Evolutionary conservation across 2,329 filamentous ascomycete species (phyloP), one percentile per base, ranked within the genome.

Genomic region (Trichoderma pleuroti): DNA sequence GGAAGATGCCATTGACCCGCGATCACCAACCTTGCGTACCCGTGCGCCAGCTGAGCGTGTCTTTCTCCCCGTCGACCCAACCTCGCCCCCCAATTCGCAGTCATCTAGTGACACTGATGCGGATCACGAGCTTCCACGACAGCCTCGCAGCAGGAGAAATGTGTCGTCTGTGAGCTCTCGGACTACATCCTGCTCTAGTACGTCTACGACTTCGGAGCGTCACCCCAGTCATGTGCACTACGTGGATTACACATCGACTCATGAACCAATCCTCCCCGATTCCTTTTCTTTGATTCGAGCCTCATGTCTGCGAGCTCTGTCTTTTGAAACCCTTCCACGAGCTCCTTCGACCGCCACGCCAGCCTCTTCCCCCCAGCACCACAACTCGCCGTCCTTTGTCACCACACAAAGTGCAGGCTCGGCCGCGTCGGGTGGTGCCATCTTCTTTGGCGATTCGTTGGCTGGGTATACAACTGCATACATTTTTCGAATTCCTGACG

Each of bases 391-490:
- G 12, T 83, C 83, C 14, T 87, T 87, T 74, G 84, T 88, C 32
- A 88, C 86, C 1, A 85, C 86, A 2, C 86, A 87, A 74, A 83
- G 83, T 76, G 78, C 86, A 72, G 82, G 86, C 69, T 82, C 86
- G 46, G 83, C 88, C 18, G 84, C 86, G 1, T 88, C 88, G 3
- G 89, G 89, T 3, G 89, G 89, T 0, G 88, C 90, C 34, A 90
- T 92, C 67, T 91, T 92, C 78, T 91, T 92, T 72, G 90, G 90
- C 34, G 90, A 92, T 75, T 84, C 88, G 1, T 78, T 86, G 0
- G 86, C 89, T 1, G 90, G 90, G 34, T 91, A 91, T 79, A 92
- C 90, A 0, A 92, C 89, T 0, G 90, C 89, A 16, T 91, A 90
- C 78, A 90, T 91, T 73, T 92, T 92, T 76, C 89, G 90, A 30